Conservation (phyloP, 371 early-diverging fungal species). For the Apophysomyces ossiformis region DNA sequence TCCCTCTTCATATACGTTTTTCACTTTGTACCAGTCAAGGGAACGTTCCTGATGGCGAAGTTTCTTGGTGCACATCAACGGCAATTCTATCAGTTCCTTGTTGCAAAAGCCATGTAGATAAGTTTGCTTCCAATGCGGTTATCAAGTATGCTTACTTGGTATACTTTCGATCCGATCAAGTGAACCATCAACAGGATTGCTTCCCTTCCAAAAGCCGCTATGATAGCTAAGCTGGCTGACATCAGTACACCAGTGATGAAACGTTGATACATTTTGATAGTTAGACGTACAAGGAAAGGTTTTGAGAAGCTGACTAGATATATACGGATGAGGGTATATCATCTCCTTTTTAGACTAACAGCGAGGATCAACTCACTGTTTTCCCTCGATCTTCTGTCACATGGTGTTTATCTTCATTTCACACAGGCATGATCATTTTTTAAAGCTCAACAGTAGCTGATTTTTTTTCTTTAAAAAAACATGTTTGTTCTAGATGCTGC, state of each 20-base stretch:
- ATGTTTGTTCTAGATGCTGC: too few species aligned
- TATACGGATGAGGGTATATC: too few species aligned
- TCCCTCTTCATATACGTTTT: background rate
- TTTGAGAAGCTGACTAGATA: background rate
- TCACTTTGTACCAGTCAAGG: background rate
- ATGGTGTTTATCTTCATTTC: too few species aligned
- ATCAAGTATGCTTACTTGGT: slow-evolving; percentile 20
- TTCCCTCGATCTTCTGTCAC: too few species aligned
- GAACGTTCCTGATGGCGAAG: slow-evolving; percentile 6
- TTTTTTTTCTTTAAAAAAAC: too few species aligned
- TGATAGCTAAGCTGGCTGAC: background rate
- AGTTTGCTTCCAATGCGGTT: too few species aligned
- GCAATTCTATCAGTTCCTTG: slow-evolving; percentile 15
- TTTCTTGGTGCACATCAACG: background rate
- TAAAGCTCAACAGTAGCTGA: too few species aligned
- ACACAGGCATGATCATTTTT: too few species aligned
- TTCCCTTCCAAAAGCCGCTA: background rate
- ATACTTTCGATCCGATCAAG: slow-evolving; percentile 24
- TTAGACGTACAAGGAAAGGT: background rate
- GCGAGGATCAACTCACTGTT: too few species aligned
- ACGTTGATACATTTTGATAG: background rate
- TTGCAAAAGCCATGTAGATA: too few species aligned
- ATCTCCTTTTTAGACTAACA: too few species aligned
- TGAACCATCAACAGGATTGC: slow-evolving; percentile 10
- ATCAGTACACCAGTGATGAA: background rate